phyloP scores from a whole-genome alignment of 371 early-diverging fungal genomes.

The Apophysomyces sp. region DNA sequence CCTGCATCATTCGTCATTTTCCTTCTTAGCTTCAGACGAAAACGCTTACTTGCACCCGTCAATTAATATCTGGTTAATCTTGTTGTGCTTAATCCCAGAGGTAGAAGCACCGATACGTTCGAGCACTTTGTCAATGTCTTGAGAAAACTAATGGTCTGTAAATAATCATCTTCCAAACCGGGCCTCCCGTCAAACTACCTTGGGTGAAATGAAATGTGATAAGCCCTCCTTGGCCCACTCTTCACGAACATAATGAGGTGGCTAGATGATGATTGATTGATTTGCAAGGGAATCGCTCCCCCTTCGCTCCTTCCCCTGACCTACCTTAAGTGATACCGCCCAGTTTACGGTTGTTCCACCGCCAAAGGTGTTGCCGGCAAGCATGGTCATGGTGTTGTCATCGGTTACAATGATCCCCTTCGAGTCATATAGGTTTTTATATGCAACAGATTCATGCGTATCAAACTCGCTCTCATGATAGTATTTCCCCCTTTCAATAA shows the following conservation, averaged over 20 bases:
- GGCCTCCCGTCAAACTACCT: no score
- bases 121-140: conserved; percentile 53
- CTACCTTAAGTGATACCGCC: conserved; percentile 69
- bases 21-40: not conserved
- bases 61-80: conserved; percentile 54
- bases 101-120: conserved; percentile 58
- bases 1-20: conserved; percentile 15
- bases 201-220: conserved; percentile 52
- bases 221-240: conserved; percentile 76
- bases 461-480: conserved; percentile 51
- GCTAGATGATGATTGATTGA: conserved; percentile 15
- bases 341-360: conserved; percentile 72
- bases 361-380: conserved; percentile 47
- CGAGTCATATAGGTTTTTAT: conserved; percentile 44
- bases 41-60: conserved; percentile 57
- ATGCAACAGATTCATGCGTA: conserved; percentile 40
- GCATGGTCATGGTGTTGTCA: conserved; percentile 38
- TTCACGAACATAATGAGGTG: conserved; percentile 62
- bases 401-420: conserved; percentile 25
- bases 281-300: not conserved
- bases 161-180: no score
- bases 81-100: conserved; percentile 59
- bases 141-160: conserved; percentile 19
- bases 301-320: no score
- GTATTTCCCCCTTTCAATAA: conserved; percentile 69